Evolutionary conservation across 2,329 filamentous ascomycete genomes (phyloP), one percentile per base, ranked within the genome.

Genomic region (Neofusicoccum kwambonambiense): DNA sequence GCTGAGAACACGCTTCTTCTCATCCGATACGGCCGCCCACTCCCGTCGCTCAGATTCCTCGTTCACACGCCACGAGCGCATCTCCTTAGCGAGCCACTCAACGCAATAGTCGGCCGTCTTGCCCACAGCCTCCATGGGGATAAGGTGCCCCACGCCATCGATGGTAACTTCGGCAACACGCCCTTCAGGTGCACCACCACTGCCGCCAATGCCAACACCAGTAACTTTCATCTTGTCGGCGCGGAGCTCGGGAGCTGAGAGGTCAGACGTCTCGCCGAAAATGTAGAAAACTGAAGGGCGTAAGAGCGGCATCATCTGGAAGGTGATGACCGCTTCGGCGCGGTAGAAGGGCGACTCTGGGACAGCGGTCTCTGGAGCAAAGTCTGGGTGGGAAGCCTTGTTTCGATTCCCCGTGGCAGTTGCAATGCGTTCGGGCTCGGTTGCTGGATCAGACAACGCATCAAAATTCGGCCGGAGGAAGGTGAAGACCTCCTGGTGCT

Each of bases 401-500:
- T 27, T 62, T 52, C 57, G 64, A 15, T 61, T 61, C 45, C 27
- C 13, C 31, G 39, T n/a, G 12, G 15, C 44, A n/a, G 51, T 50
- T 19, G 11, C 51, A 9, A 50, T 35, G 44, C 58, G 13, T 15
- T 41, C 15, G 8, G 58, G 44, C 9, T 62, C 47, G 13, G 44
- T 41, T 3, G 39, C 13, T 9, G 62, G 62, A n/a, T 61, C 63
- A 41, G 35, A 22, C 37, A 51, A 27, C 58, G 54, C 71, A 67
- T 77, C 71, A 0, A 84, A 86, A 65, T 85, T 85, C 0, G 88
- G 86, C 0, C 90, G 85, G 68, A 91, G 78, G 74, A 90, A 95
- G 1, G 89, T 92, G 72, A 92, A 89, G 64, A 95, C 90, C 80
- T 96, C 92, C 74, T 97, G 92, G 75, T 96, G 90, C 71, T 93